Percentiles rank a stretch among this genome's conserved stretches.
Conservation (phyloP, 163 green algal species). For the Prototheca wickerhamii region DNA sequence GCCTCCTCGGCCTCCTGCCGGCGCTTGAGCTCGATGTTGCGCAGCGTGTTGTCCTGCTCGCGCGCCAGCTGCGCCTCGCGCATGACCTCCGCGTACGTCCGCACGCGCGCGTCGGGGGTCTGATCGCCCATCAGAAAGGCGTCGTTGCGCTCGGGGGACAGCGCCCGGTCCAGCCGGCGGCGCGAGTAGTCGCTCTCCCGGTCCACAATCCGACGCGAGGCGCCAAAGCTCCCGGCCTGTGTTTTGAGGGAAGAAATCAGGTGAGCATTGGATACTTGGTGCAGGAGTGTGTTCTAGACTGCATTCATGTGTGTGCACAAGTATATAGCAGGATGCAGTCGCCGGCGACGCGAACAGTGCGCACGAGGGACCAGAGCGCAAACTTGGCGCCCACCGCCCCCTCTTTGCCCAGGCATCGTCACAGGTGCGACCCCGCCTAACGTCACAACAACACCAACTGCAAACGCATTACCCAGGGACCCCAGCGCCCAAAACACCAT, state of each 20-base stretch:
- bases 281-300: no score
- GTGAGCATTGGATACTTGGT: background rate
- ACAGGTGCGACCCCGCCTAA: no score
- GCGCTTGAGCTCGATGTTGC: constrained; percentile 69
- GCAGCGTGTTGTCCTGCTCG: constrained; percentile 90
- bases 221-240: constrained; percentile 17
- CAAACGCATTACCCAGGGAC: no score
- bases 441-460: no score
- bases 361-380: no score
- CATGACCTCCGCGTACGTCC: constrained; percentile 93
- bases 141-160: constrained; percentile 86
- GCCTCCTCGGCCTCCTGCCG: no score
- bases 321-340: no score
- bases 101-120: constrained; percentile 64
- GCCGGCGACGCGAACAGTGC: no score
- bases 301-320: no score
- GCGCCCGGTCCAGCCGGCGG: constrained; percentile 65
- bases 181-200: constrained; percentile 87
- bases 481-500: no score
- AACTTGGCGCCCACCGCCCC: no score
- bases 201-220: constrained; percentile 68
- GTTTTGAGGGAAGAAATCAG: background rate
- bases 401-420: no score
- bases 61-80: constrained; percentile 66
- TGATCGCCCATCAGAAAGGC: constrained; percentile 83